Evolutionary conservation across 805 yeast species (phyloP).

Genomic region (Suhomyces sp.): DNA sequence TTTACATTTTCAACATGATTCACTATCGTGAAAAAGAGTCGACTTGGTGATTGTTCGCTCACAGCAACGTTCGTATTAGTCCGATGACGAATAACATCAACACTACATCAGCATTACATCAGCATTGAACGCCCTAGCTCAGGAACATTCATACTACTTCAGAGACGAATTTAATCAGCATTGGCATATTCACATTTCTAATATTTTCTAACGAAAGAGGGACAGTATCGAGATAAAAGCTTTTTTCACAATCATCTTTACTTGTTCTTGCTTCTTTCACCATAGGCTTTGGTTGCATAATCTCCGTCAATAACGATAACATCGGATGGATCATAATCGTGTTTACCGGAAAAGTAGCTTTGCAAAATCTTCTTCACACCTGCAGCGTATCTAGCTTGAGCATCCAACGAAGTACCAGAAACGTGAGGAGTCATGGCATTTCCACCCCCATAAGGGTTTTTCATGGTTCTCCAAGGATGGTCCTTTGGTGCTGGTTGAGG

Average conservation of each 20-base stretch:
- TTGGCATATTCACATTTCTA: neutral
- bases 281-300: slow-evolving; percentile 73
- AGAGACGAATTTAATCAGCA: neutral
- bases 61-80: neutral
- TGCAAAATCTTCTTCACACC: slow-evolving; percentile 67
- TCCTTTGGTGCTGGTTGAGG: slow-evolving; percentile 79
- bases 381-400: slow-evolving; percentile 68
- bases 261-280: slow-evolving; percentile 37
- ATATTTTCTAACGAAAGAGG: neutral
- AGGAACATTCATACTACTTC: neutral
- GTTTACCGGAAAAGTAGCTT: slow-evolving; percentile 58
- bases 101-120: neutral
- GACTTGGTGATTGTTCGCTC: neutral
- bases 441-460: slow-evolving; percentile 66
- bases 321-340: slow-evolving; percentile 74
- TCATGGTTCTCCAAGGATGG: slow-evolving; percentile 76
- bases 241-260: neutral
- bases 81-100: neutral
- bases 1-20: neutral
- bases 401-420: slow-evolving; percentile 77
- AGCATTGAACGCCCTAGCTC: neutral
- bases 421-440: slow-evolving; percentile 85
- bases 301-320: slow-evolving; percentile 68
- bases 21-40: neutral
- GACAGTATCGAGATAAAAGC: neutral